These are phyloP conservation scores for Brassica carinata DNA, from an alignment of 345 rosid species.

Conservation along the genomic window DNA sequence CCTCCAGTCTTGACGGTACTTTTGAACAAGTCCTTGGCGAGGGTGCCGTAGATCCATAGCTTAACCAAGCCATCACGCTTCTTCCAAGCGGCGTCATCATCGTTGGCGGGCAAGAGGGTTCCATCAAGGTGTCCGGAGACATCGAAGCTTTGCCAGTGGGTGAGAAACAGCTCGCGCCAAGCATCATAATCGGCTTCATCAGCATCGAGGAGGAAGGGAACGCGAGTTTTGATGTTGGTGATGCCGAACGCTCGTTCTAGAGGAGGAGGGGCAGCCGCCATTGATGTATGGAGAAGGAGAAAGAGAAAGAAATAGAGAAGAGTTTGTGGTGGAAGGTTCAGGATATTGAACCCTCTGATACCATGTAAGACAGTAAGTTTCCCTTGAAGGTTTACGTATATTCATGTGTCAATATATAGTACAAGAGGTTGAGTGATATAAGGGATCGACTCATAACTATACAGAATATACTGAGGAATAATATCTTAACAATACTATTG, in stretches of 20 bases:
- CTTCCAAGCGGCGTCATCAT: not conserved
- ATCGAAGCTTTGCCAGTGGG: not conserved
- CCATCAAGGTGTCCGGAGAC: not conserved
- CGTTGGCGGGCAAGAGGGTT: not conserved
- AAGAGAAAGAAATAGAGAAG: not conserved
- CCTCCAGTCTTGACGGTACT: not conserved
- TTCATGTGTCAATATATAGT: no score
- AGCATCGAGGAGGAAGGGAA: not conserved
- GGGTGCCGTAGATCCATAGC: not conserved
- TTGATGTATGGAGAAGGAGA: not conserved
- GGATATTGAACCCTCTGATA: not conserved
- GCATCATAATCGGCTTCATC: not conserved
- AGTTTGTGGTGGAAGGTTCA: not conserved
- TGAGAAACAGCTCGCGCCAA: not conserved
- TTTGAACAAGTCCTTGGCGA: not conserved
- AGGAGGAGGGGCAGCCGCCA: not conserved
- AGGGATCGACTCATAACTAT: no score
- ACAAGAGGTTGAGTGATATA: not conserved
- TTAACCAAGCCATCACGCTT: not conserved
- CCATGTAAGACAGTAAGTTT: not conserved
- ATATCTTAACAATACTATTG: no score
- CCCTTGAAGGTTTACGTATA: not conserved
- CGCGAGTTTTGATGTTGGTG: not conserved
- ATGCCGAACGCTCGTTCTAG: not conserved
- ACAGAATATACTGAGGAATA: no score